These are phyloP conservation scores for Erysimum pusillum DNA, from an alignment of 441 rosid genomes.

Conservation along the genomic window DNA sequence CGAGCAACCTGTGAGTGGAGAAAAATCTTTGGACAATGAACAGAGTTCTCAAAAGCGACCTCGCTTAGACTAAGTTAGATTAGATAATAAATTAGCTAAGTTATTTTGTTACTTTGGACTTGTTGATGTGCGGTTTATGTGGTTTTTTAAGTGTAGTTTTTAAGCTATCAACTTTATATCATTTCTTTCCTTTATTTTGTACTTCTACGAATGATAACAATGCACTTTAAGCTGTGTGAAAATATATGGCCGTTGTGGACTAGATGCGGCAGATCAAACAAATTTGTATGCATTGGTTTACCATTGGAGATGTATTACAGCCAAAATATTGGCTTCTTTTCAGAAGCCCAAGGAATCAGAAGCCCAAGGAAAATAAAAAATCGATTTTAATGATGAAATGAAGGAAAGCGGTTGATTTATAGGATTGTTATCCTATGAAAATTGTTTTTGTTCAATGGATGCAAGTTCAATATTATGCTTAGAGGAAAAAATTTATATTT, in stretches of 20 bases:
- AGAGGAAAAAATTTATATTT: not conserved
- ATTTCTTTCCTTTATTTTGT: no score
- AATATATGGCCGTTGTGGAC: not conserved
- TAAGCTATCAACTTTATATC: no score
- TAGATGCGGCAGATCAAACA: not conserved
- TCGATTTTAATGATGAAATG: not conserved
- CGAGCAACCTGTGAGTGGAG: not conserved
- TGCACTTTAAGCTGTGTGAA: not conserved
- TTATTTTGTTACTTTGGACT: not conserved
- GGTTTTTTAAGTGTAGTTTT: no score
- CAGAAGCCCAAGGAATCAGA: not conserved
- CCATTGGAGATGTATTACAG: not conserved
- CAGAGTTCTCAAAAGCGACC: not conserved
- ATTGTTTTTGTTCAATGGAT: not conserved
- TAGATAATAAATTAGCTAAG: not conserved
- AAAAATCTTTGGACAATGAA: not conserved
- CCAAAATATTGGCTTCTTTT: not conserved
- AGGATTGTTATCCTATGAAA: not conserved
- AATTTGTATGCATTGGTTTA: not conserved
- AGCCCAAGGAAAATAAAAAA: no score
- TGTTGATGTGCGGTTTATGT: not conserved
- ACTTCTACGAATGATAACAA: no score
- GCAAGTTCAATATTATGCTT: not conserved
- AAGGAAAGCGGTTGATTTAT: not conserved
- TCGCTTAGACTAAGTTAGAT: not conserved